phyloP scores from a whole-genome alignment of 2,329 filamentous ascomycete genomes.

The Macrophomina pseudophaseolina region DNA sequence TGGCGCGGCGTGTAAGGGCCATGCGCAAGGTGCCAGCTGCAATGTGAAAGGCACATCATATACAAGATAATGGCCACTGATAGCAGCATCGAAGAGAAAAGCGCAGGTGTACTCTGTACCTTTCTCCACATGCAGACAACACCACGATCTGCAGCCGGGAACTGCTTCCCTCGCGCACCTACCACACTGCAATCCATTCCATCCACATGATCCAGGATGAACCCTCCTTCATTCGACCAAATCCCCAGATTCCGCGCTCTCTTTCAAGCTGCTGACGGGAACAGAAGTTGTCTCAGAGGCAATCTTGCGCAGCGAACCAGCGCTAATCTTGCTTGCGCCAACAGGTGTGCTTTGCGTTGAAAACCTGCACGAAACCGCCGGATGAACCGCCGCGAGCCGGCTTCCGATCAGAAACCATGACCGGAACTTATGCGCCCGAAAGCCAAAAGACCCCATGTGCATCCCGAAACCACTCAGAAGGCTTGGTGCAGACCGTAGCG shows the following conservation, averaged over 20 bases:
- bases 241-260: background rate
- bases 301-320: slow-evolving; percentile 1
- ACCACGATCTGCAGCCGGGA: background rate
- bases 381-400: slow-evolving; percentile 15
- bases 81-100: background rate
- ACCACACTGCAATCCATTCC: slow-evolving; percentile 6
- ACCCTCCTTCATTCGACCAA: background rate
- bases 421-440: background rate
- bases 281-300: slow-evolving; percentile 1
- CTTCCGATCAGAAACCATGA: slow-evolving; percentile 3
- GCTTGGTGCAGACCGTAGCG: background rate
- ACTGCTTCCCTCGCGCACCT: background rate
- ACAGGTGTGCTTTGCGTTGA: background rate
- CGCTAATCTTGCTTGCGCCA: slow-evolving; percentile 2
- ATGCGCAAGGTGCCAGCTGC: background rate
- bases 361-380: background rate
- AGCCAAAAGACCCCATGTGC: background rate
- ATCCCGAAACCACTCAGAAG: background rate
- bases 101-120: background rate
- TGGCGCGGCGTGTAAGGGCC: background rate
- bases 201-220: background rate
- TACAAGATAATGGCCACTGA: background rate
- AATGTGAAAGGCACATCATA: background rate
- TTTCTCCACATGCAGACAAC: background rate
- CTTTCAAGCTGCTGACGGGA: background rate